Evolutionary conservation across 148 eudicot species (phyloP).

Genomic region (Talinum fruticosum): DNA sequence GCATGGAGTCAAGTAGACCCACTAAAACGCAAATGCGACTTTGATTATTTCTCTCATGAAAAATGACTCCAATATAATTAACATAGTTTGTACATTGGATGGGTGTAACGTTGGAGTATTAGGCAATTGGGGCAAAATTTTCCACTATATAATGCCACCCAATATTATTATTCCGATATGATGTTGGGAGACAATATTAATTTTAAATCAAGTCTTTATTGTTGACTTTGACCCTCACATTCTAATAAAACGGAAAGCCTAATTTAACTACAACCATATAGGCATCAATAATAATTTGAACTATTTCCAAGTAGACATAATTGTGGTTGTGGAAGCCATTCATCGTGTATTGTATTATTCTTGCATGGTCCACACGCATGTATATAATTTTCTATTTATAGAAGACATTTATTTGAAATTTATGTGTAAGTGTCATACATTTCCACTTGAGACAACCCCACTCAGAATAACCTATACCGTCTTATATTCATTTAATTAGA

Average conservation of each 20-base stretch:
- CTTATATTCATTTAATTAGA: too few species aligned
- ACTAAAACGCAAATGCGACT: neutral
- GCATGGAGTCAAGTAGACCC: neutral
- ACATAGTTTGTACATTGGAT: too few species aligned
- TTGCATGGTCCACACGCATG: neutral
- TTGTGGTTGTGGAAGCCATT: neutral
- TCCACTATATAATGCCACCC: neutral
- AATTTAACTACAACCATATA: neutral
- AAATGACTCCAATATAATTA: constrained; percentile 3
- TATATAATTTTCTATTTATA: neutral
- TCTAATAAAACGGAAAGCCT: neutral
- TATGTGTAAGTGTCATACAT: too few species aligned
- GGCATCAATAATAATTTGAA: neutral
- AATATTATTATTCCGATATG: neutral
- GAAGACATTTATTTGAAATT: neutral
- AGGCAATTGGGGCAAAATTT: neutral
- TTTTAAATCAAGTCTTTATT: neutral
- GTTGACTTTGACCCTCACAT: neutral
- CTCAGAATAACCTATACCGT: too few species aligned
- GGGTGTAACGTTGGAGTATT: neutral
- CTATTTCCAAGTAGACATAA: neutral
- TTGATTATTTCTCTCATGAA: neutral
- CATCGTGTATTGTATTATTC: too few species aligned
- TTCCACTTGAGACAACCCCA: neutral
- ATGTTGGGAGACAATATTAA: neutral